Evolutionary conservation across 192 early-diverging fungal genomes (phyloP).

Genomic region (Dissophora globulifera): DNA sequence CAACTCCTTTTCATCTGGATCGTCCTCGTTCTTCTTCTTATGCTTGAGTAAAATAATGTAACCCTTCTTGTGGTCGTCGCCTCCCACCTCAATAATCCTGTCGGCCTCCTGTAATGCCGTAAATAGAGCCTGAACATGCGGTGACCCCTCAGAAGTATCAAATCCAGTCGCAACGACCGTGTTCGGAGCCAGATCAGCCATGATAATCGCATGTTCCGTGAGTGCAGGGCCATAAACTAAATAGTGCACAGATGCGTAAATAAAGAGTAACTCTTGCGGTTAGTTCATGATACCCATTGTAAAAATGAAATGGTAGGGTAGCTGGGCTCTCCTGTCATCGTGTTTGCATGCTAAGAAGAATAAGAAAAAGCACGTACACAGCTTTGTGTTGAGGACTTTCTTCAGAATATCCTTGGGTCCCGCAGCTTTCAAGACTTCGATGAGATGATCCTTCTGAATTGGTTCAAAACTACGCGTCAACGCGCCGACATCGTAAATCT

Average conservation of each 20-base stretch:
- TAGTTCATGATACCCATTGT: too few relatives aligned
- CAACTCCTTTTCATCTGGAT: slow-evolving; percentile 49
- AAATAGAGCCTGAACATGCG: slow-evolving; percentile 68
- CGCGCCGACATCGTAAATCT: slow-evolving; percentile 75
- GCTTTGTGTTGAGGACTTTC: slow-evolving; percentile 67
- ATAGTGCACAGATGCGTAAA: background rate
- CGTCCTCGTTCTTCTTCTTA: slow-evolving; percentile 52
- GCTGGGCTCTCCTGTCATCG: too few relatives aligned
- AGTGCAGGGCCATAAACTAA: slow-evolving; percentile 88
- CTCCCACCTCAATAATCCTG: slow-evolving; percentile 67
- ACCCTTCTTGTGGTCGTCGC: slow-evolving; percentile 53
- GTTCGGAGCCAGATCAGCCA: slow-evolving; percentile 71
- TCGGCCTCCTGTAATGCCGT: slow-evolving; percentile 79
- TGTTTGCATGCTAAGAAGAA: background rate
- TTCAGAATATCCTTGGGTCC: slow-evolving; percentile 74
- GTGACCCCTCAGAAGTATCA: slow-evolving; percentile 67
- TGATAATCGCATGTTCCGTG: slow-evolving; percentile 82
- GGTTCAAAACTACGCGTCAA: slow-evolving; percentile 65
- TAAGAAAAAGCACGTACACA: slow-evolving; percentile 64
- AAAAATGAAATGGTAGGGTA: too few relatives aligned
- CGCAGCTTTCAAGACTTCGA: slow-evolving; percentile 61
- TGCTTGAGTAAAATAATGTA: slow-evolving; percentile 68
- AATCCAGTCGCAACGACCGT: slow-evolving; percentile 68
- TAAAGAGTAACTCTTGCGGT: too few relatives aligned
- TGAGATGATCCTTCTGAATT: slow-evolving; percentile 64